Evolutionary conservation across 108 stramenopile genomes (phyloP).

Genomic region (Nitzschia palea): DNA sequence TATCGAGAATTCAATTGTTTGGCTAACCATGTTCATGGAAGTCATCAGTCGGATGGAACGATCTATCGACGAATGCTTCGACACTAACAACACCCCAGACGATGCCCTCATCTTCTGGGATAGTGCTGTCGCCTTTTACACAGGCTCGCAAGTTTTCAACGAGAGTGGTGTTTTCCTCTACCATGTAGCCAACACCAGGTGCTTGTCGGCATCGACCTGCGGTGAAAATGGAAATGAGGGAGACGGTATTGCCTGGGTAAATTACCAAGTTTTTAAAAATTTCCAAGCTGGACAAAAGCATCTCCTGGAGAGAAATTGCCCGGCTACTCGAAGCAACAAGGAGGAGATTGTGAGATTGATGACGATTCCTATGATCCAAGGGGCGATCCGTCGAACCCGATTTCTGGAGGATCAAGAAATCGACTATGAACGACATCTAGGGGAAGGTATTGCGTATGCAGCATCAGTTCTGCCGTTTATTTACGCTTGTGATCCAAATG

Average conservation of each 20-base stretch:
- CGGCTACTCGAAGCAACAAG: constrained; percentile 30
- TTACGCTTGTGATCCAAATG: constrained; percentile 32
- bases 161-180: constrained; percentile 38
- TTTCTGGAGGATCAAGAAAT: constrained; percentile 24
- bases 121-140: constrained; percentile 64
- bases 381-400: constrained; percentile 56
- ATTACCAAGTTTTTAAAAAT: constrained; percentile 45
- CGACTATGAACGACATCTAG: constrained; percentile 34
- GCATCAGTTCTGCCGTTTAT: constrained; percentile 61
- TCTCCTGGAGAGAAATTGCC: constrained; percentile 45
- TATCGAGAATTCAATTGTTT: constrained; percentile 55
- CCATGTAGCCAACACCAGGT: constrained; percentile 50
- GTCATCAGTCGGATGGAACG: constrained; percentile 50
- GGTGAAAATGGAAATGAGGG: constrained; percentile 43
- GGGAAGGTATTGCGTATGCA: constrained; percentile 61
- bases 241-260: constrained; percentile 38
- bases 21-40: constrained; percentile 63
- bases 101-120: constrained; percentile 63
- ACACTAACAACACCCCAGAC: constrained; percentile 46
- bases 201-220: constrained; percentile 40
- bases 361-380: constrained; percentile 73
- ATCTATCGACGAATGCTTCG: constrained; percentile 59
- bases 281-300: constrained; percentile 47
- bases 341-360: constrained; percentile 47
- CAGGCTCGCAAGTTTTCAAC: constrained; percentile 48